Percentiles rank a stretch among this genome's conserved stretches.
phyloP scores from a whole-genome alignment of 148 eudicot genomes.

The Nepenthes mirabilis region DNA sequence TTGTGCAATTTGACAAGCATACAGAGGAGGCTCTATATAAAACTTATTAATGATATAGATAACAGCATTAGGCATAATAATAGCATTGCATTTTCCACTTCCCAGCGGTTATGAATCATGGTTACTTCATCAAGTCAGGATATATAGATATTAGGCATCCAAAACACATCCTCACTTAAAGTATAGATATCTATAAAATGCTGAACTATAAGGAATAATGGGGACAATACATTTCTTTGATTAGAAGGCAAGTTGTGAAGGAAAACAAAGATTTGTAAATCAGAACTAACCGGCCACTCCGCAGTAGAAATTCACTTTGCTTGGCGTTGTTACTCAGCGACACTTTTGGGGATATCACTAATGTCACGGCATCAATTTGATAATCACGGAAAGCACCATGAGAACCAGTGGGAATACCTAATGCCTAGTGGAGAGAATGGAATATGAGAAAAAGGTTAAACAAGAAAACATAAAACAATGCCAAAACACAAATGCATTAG shows the following conservation, averaged over 20 bases:
- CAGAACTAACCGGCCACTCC: slow-evolving; percentile 63
- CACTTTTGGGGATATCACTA: slow-evolving; percentile 52
- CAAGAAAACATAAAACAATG: background rate
- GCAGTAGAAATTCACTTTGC: slow-evolving; percentile 50
- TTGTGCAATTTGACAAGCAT: too few species aligned
- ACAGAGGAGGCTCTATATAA: too few species aligned
- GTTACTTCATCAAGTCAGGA: too few species aligned
- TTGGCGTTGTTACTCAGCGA: slow-evolving; percentile 29
- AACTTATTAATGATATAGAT: too few species aligned
- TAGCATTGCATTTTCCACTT: too few species aligned
- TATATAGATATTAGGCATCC: too few species aligned
- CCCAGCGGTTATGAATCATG: too few species aligned
- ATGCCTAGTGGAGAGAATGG: slow-evolving; percentile 34
- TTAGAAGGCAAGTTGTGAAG: background rate
- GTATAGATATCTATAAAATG: too few species aligned
- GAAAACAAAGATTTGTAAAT: background rate
- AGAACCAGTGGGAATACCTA: slow-evolving; percentile 92
- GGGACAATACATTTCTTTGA: too few species aligned
- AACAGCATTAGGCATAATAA: too few species aligned
- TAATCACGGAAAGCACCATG: slow-evolving; percentile 98
- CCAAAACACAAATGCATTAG: background rate
- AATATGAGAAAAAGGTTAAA: background rate
- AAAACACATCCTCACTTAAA: too few species aligned
- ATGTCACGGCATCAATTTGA: slow-evolving; percentile 90
- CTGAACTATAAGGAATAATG: too few species aligned